Conservation (phyloP, 2,329 filamentous ascomycete genomes). For the Tympanopsis confertula region DNA sequence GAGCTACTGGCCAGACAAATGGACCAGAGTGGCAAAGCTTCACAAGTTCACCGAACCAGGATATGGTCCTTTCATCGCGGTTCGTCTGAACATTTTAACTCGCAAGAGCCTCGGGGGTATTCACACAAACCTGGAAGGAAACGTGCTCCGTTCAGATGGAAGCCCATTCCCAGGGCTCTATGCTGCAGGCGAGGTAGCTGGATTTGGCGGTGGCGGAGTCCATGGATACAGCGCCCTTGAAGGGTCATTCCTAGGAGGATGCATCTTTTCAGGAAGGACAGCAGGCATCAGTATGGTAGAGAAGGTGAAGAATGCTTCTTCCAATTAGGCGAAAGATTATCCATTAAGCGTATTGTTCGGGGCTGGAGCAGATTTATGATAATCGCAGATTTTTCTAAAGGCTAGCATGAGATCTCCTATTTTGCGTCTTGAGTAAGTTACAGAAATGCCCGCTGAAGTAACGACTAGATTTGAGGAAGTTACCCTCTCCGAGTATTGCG, state of each 20-base stretch:
- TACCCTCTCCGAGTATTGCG: no score
- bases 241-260: slow-evolving; percentile 50
- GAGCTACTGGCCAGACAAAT: slow-evolving; percentile 39
- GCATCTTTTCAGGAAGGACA: slow-evolving; percentile 48
- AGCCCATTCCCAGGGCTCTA: slow-evolving; percentile 39
- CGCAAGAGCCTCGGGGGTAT: slow-evolving; percentile 49
- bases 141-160: slow-evolving; percentile 38
- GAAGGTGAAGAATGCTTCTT: no score
- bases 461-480: no score
- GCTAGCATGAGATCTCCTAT: no score
- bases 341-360: no score
- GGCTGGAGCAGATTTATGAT: no score
- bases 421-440: no score
- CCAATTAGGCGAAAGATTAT: no score
- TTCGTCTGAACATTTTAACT: slow-evolving; percentile 47
- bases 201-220: slow-evolving; percentile 50
- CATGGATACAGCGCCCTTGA: slow-evolving; percentile 52
- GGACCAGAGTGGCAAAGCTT: slow-evolving; percentile 36
- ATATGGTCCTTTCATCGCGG: slow-evolving; percentile 47
- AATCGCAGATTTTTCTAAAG: no score
- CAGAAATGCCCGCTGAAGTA: no score
- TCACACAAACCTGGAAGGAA: slow-evolving; percentile 44
- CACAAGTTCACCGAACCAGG: slow-evolving; percentile 39
- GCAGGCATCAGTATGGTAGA: slow-evolving; percentile 42
- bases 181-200: slow-evolving; percentile 46